A percentile compares a stretch with the other conserved stretches of the same genome.
phyloP scores from a whole-genome alignment of 2,329 filamentous ascomycete genomes.

The Malbranchea cinnamomea region DNA sequence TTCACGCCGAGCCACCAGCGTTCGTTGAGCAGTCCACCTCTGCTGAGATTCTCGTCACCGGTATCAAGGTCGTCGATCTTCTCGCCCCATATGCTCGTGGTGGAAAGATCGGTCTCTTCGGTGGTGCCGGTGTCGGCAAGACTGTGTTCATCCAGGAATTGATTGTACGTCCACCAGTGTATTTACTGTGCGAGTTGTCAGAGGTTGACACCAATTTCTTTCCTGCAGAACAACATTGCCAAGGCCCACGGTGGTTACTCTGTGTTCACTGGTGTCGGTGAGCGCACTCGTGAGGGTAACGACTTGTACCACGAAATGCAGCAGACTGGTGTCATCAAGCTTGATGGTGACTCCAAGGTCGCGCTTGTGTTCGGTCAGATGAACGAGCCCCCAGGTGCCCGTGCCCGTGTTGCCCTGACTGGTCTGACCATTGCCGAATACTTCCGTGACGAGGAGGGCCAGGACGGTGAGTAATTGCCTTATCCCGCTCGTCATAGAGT shows the following conservation, averaged over 20 bases:
- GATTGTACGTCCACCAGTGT: slow-evolving; percentile 53
- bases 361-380: slow-evolving; percentile 99
- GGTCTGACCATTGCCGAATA: slow-evolving; percentile 57
- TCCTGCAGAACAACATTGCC: slow-evolving; percentile 93
- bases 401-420: slow-evolving; percentile 98
- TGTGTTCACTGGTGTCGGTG: slow-evolving; percentile 99
- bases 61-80: slow-evolving; percentile 99
- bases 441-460: slow-evolving; percentile 66
- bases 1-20: slow-evolving; percentile 83
- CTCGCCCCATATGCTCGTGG: slow-evolving; percentile 98
- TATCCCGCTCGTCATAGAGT: not conserved
- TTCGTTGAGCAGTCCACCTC: slow-evolving; percentile 94
- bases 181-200: too few relatives aligned
- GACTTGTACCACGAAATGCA: slow-evolving; percentile 99
- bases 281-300: slow-evolving; percentile 99
- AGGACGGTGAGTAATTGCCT: slow-evolving; percentile 53
- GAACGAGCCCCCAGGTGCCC: slow-evolving; percentile 99
- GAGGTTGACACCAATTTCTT: too few relatives aligned
- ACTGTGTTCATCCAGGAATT: slow-evolving; percentile 99
- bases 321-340: slow-evolving; percentile 98
- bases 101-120: slow-evolving; percentile 99
- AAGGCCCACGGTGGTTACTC: slow-evolving; percentile 99
- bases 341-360: slow-evolving; percentile 99
- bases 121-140: slow-evolving; percentile 99
- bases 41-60: slow-evolving; percentile 92